A percentile compares a stretch with the other conserved stretches of the same genome.
Conservation (phyloP, 2,329 filamentous ascomycete genomes). For the Fusarium clavum region DNA sequence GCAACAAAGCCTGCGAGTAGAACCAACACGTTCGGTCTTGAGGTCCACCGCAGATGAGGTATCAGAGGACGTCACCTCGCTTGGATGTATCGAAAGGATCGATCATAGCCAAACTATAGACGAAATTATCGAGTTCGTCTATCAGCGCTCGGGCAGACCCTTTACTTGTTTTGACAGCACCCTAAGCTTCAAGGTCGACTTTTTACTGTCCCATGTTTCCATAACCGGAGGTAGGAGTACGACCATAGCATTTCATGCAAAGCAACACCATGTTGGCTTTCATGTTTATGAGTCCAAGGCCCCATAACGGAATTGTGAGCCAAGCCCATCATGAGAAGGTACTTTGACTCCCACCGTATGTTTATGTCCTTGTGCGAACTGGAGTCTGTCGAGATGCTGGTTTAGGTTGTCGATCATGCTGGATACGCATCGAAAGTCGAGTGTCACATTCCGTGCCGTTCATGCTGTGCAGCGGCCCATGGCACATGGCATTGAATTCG, state of each 20-base stretch:
- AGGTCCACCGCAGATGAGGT: background rate
- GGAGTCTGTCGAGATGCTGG: conserved; percentile 26
- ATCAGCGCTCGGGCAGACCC: background rate
- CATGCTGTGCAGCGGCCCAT: conserved; percentile 36
- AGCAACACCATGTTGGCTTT: conserved; percentile 22
- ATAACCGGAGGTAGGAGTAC: background rate
- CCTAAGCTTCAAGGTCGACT: background rate
- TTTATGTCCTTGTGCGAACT: conserved; percentile 9
- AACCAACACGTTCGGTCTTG: conserved; percentile 16
- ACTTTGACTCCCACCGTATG: conserved; percentile 7
- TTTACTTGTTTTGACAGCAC: background rate
- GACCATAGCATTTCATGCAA: conserved; percentile 2
- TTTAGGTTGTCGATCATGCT: conserved; percentile 33
- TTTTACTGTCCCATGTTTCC: background rate
- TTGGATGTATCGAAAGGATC: background rate
- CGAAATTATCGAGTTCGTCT: background rate
- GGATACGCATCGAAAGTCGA: conserved; percentile 25
- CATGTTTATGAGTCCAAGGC: background rate
- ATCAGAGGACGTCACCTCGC: background rate
- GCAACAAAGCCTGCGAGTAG: conserved; percentile 1
- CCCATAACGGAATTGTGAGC: background rate
- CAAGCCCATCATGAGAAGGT: background rate
- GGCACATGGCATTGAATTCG: conserved; percentile 33
- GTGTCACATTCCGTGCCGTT: conserved; percentile 44
- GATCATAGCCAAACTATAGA: background rate